Conservation (phyloP, 495 filamentous ascomycete species). For the Bacidia rubella region DNA sequence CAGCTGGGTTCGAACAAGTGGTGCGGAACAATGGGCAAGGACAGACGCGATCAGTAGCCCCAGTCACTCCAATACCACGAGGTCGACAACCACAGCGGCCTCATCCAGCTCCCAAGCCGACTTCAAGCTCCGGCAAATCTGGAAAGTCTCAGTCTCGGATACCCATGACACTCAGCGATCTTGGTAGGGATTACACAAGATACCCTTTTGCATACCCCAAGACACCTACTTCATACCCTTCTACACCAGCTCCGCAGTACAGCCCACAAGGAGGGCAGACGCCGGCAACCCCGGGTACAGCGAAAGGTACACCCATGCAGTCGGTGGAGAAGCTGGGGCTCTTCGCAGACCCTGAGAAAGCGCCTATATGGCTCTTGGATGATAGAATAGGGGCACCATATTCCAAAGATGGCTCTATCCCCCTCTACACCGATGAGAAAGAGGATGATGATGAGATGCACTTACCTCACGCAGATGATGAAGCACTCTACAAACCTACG, state of each 20-base stretch:
- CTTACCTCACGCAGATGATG: conserved; percentile 33
- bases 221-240: not conserved
- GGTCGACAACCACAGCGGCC: not conserved
- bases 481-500: conserved; percentile 26
- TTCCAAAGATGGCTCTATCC: conserved; percentile 22
- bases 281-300: not conserved
- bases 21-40: not conserved
- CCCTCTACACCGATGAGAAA: conserved; percentile 29
- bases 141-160: not conserved
- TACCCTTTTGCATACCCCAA: conserved; percentile 21
- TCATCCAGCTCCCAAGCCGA: not conserved
- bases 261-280: conserved; percentile 8
- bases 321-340: not conserved
- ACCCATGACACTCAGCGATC: conserved; percentile 23
- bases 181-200: conserved; percentile 34
- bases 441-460: conserved; percentile 38
- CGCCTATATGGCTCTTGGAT: conserved; percentile 24
- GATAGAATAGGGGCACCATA: conserved; percentile 28
- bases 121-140: not conserved
- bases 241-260: conserved; percentile 22
- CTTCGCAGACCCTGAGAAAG: conserved; percentile 16
- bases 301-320: not conserved
- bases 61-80: not conserved
- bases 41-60: not conserved
- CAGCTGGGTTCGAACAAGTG: not conserved